These are phyloP conservation scores for Podaxis sp. DNA, from an alignment of 768 basidiomycete species.

Conservation along the genomic window DNA sequence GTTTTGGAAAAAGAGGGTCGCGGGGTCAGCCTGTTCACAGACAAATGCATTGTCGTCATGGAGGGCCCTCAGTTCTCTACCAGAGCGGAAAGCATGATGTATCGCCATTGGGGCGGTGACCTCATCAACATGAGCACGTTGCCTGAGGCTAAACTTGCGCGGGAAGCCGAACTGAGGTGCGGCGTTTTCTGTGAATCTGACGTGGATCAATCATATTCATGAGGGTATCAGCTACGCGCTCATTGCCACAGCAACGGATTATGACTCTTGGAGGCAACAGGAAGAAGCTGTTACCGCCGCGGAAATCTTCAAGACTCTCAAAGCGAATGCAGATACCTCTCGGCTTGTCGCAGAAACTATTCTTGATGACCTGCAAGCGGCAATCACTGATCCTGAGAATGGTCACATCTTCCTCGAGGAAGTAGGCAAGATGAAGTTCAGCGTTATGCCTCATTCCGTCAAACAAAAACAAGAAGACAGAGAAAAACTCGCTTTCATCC, in stretches of 20 bases:
- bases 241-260: conserved; percentile 89
- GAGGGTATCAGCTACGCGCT: conserved; percentile 69
- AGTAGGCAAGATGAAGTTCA: conserved; percentile 77
- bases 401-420: conserved; percentile 55
- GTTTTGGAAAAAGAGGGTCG: conserved; percentile 58
- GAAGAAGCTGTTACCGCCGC: conserved; percentile 83
- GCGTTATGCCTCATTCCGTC: conserved; percentile 71
- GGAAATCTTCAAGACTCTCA: conserved; percentile 86
- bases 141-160: conserved; percentile 94
- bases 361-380: conserved; percentile 64
- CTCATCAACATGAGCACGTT: conserved; percentile 97
- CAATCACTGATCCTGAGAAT: conserved; percentile 22
- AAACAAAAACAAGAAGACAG: conserved; percentile 54
- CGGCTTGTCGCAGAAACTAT: conserved; percentile 69
- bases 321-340: conserved; percentile 82
- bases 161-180: conserved; percentile 92
- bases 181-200: conserved; percentile 15
- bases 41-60: conserved; percentile 91
- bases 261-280: conserved; percentile 89
- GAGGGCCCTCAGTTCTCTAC: conserved; percentile 98
- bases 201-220: neutral
- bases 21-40: conserved; percentile 68
- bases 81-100: conserved; percentile 94
- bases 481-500: conserved; percentile 67
- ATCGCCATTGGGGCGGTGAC: conserved; percentile 88